phyloP scores from a whole-genome alignment of 2,329 filamentous ascomycete species.

The Calonectria leucothoes region DNA sequence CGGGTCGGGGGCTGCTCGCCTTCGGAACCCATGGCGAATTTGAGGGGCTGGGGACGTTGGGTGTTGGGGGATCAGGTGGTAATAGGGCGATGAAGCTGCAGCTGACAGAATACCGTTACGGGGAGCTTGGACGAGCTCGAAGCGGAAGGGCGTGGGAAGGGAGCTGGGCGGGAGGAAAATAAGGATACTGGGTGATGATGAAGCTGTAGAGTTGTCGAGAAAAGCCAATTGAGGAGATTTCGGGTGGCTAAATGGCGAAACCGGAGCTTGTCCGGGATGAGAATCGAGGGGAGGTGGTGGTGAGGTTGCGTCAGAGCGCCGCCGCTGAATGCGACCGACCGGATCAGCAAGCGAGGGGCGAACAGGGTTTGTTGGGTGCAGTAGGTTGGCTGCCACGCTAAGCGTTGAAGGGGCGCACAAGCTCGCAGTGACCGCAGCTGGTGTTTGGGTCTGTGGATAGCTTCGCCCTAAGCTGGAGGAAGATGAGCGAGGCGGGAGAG shows the following conservation, averaged over 20 bases:
- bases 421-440: slow-evolving; percentile 15
- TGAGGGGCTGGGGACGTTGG: slow-evolving; percentile 22
- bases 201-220: slow-evolving; percentile 37
- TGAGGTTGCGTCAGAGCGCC: slow-evolving; percentile 43
- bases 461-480: slow-evolving; percentile 10
- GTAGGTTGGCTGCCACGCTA: slow-evolving; percentile 19
- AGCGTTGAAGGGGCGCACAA: slow-evolving; percentile 14
- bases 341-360: slow-evolving; percentile 39
- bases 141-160: slow-evolving; percentile 14
- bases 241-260: slow-evolving; percentile 35
- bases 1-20: slow-evolving; percentile 59
- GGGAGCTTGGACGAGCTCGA: slow-evolving; percentile 18
- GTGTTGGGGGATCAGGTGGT: slow-evolving; percentile 13
- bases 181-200: slow-evolving; percentile 30
- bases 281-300: slow-evolving; percentile 38
- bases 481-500: slow-evolving; percentile 10
- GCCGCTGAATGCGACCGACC: slow-evolving; percentile 37
- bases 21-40: slow-evolving; percentile 58
- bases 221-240: slow-evolving; percentile 41
- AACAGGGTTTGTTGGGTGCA: slow-evolving; percentile 35
- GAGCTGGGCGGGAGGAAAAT: slow-evolving; percentile 13
- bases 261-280: slow-evolving; percentile 33
- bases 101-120: background rate
- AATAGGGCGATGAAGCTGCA: slow-evolving; percentile 20
- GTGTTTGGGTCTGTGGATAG: background rate